Percentiles rank a stretch among this genome's conserved stretches.
Evolutionary conservation across 768 basidiomycete genomes (phyloP).

Genomic region (Sutorius australiensis): DNA sequence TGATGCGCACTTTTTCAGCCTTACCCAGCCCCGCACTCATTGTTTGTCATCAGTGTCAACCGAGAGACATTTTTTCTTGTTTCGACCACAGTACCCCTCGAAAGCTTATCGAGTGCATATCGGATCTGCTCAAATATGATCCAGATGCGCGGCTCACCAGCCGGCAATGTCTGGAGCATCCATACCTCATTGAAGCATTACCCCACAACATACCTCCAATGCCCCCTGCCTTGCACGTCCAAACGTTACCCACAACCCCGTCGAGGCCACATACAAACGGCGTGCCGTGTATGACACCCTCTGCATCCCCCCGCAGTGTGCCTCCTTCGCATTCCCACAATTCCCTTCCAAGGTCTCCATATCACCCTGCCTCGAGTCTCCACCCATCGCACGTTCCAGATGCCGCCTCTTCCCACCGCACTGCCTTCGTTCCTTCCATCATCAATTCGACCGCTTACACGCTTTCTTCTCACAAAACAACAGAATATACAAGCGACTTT

Average conservation of each 20-base stretch:
- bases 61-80: slow-evolving; percentile 62
- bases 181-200: slow-evolving; percentile 80
- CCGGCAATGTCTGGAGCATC: slow-evolving; percentile 80
- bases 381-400: slow-evolving; percentile 43
- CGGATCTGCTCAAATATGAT: slow-evolving; percentile 88
- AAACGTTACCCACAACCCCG: slow-evolving; percentile 36
- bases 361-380: slow-evolving; percentile 37
- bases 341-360: slow-evolving; percentile 36
- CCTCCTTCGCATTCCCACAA: slow-evolving; percentile 52
- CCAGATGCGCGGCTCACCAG: slow-evolving; percentile 84
- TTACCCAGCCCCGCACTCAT: slow-evolving; percentile 1
- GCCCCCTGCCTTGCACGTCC: slow-evolving; percentile 47
- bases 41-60: slow-evolving; percentile 46
- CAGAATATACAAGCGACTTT: slow-evolving; percentile 34
- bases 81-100: slow-evolving; percentile 78
- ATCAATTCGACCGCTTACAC: slow-evolving; percentile 29
- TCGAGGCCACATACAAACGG: slow-evolving; percentile 36
- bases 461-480: slow-evolving; percentile 31
- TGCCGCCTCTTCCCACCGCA: slow-evolving; percentile 49
- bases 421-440: slow-evolving; percentile 45
- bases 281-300: slow-evolving; percentile 37
- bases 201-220: slow-evolving; percentile 63
- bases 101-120: slow-evolving; percentile 86
- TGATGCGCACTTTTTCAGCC: slow-evolving; percentile 27
- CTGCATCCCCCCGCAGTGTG: slow-evolving; percentile 40